These are phyloP conservation scores for Thielaviopsis musarum DNA, from an alignment of 2,329 filamentous ascomycete species.

Conservation along the genomic window DNA sequence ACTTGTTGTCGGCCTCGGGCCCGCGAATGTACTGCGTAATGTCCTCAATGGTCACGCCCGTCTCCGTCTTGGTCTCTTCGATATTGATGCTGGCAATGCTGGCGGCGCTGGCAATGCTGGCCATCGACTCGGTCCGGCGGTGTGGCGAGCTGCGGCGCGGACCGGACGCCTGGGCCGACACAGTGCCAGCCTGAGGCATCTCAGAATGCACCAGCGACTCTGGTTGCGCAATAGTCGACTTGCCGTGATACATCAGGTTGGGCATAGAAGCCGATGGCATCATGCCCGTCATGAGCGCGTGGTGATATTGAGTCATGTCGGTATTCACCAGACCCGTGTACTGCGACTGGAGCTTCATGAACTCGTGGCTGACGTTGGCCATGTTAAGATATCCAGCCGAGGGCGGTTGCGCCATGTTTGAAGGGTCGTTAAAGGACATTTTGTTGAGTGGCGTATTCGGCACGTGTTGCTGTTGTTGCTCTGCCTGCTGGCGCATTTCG, in stretches of 20 bases:
- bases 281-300: conserved; percentile 10
- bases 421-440: conserved; percentile 29
- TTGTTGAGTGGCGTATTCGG: conserved; percentile 14
- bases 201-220: neutral
- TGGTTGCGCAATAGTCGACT: neutral
- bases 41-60: conserved; percentile 75
- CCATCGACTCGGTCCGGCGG: conserved; percentile 41
- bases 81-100: conserved; percentile 47
- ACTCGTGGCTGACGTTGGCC: conserved; percentile 29
- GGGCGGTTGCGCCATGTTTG: conserved; percentile 23
- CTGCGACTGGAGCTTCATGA: conserved; percentile 22
- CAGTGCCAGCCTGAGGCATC: neutral
- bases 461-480: conserved; percentile 21
- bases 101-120: conserved; percentile 39
- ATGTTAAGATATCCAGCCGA: conserved; percentile 40
- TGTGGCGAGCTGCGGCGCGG: conserved; percentile 21
- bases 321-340: conserved; percentile 2
- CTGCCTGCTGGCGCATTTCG: conserved; percentile 39
- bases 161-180: neutral
- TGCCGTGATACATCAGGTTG: conserved; percentile 8
- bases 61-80: conserved; percentile 52
- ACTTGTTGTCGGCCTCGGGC: conserved; percentile 62
- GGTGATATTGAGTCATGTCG: conserved; percentile 10
- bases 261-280: conserved; percentile 5
- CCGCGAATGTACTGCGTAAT: conserved; percentile 59